Evolutionary conservation across 2,329 filamentous ascomycete species (phyloP).

Genomic region (Waltergamsia citrina): DNA sequence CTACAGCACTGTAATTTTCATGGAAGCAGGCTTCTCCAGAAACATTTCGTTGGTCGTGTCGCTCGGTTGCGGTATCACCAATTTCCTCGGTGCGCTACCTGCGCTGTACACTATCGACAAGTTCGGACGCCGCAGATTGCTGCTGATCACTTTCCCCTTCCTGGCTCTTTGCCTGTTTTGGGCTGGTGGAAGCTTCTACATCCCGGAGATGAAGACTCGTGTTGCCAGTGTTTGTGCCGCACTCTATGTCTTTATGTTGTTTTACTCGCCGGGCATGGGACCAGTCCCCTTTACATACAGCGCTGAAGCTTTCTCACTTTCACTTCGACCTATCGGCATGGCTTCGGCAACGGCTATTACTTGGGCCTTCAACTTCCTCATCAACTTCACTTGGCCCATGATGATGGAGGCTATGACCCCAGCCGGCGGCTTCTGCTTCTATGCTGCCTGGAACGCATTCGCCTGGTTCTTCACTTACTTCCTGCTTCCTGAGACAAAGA

Average conservation of each 20-base stretch:
- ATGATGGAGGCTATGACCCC: slow-evolving; percentile 11
- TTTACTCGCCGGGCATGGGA: slow-evolving; percentile 37
- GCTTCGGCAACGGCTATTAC: slow-evolving; percentile 25
- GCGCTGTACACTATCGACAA: slow-evolving; percentile 57
- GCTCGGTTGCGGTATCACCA: slow-evolving; percentile 41
- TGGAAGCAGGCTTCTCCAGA: slow-evolving; percentile 26
- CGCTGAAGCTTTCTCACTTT: slow-evolving; percentile 44
- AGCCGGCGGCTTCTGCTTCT: slow-evolving; percentile 22
- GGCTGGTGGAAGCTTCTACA: slow-evolving; percentile 13
- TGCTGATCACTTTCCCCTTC: slow-evolving; percentile 54
- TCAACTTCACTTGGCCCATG: slow-evolving; percentile 14
- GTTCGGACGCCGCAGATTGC: slow-evolving; percentile 48
- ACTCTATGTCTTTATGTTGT: slow-evolving; percentile 22
- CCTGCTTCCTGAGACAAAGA: slow-evolving; percentile 52
- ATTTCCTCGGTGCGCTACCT: slow-evolving; percentile 54
- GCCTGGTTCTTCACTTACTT: slow-evolving; percentile 40
- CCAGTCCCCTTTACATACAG: slow-evolving; percentile 48
- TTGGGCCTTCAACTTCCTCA: slow-evolving; percentile 19
- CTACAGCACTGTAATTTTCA: slow-evolving; percentile 36
- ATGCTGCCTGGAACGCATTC: slow-evolving; percentile 18
- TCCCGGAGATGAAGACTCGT: slow-evolving; percentile 5
- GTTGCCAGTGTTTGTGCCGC: slow-evolving; percentile 17
- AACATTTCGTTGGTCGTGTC: slow-evolving; percentile 29
- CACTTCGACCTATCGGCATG: slow-evolving; percentile 42
- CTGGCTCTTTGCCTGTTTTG: slow-evolving; percentile 37